Evolutionary conservation across 495 filamentous ascomycete genomes (phyloP), one percentile per base, ranked within the genome.

Genomic region (Hypoxylon lenormandii): DNA sequence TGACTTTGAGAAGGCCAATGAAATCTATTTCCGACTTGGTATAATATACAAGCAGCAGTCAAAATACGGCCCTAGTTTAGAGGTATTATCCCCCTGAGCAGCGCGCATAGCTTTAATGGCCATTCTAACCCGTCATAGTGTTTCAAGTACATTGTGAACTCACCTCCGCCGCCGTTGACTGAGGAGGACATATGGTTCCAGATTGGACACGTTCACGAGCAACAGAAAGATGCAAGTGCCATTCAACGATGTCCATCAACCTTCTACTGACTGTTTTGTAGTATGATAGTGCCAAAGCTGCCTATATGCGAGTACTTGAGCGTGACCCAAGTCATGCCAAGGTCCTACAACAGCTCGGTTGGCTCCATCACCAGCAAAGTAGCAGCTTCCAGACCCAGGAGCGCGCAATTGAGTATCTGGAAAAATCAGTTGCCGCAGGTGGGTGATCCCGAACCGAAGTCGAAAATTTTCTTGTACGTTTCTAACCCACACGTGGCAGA

Each of bases 171-270:
- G 3, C 95, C 95, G 13, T 79, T 99, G 77, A 98, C 93, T 1
- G 94, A 98, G 75, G 95, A 97, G 76, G 95, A 99, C 73, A 99
- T 99, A 63, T 98, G 94, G 94, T 99, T 99, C 80, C 95, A 99
- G 77, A 98, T 99, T 70, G 95, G 95, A 21, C 95, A 99, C 78
- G 95, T 99, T 48, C 92, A 99, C 76, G 95, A 99, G 71, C 96
- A 98, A 72, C 94, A 97, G 77, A 98, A 98, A 84, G 95, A 98
- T 71, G 95, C 97, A 83, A 79, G 95, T 86, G 19, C 37, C 36
- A 19, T 11, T 42, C 13, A 58, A n/a, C 19, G 50, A 13, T 46
- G 26, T 61, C 79, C 30, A 4, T 33, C 10, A 4, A 36, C 81
- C 59, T 38, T 53, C 73, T 28, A 76, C 77, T 76, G 57, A 74